Conservation (phyloP, 139 green algal genomes). For the Coccomyxa sp. region DNA sequence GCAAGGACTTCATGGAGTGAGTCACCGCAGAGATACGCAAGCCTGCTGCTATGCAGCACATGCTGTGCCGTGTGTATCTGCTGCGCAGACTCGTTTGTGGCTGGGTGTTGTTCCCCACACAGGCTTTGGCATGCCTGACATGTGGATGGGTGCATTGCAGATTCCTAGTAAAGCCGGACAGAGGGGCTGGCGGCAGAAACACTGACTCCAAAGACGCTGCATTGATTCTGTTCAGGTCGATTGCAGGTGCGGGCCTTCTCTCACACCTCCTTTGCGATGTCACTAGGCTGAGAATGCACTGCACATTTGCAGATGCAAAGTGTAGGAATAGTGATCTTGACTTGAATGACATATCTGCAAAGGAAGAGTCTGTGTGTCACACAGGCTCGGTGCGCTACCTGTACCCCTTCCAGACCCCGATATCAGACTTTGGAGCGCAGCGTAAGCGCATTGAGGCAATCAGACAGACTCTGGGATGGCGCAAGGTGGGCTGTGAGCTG, state of each 20-base stretch:
- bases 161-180: too few species aligned
- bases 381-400: slow-evolving; percentile 73
- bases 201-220: too few species aligned
- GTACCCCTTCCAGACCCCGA: slow-evolving; percentile 67
- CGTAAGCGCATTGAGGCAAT: slow-evolving; percentile 54
- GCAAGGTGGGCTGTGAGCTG: slow-evolving; percentile 66
- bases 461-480: slow-evolving; percentile 55
- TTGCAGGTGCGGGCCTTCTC: background rate
- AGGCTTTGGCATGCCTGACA: too few species aligned
- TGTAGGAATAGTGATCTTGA: background rate
- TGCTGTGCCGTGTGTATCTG: too few species aligned
- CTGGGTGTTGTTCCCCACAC: too few species aligned
- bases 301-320: background rate
- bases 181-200: too few species aligned
- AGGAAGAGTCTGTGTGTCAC: background rate
- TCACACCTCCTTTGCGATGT: background rate
- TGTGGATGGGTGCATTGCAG: too few species aligned
- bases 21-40: too few species aligned
- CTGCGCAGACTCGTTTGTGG: too few species aligned
- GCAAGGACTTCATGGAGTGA: background rate
- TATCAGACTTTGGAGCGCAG: slow-evolving; percentile 65
- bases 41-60: too few species aligned
- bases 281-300: background rate
- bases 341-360: background rate
- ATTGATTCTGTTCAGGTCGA: too few species aligned